Percentiles rank a stretch among this genome's conserved stretches.
Conservation (phyloP, 306 rosid species). For the Pyrus bretschneideri region DNA sequence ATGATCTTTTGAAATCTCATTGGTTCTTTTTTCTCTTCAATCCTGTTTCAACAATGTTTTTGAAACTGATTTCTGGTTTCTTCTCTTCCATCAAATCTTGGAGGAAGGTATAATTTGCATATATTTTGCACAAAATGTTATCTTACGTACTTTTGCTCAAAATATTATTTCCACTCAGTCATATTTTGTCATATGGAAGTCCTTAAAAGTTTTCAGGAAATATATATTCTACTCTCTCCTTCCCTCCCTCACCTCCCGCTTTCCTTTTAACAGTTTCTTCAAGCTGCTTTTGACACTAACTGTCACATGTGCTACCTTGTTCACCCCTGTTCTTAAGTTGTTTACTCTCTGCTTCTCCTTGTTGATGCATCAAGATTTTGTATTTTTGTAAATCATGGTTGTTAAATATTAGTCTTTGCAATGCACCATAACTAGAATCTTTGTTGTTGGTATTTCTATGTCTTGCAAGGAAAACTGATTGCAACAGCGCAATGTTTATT, state of each 20-base stretch:
- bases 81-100: neutral
- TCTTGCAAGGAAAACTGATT: neutral
- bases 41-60: neutral
- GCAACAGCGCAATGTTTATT: neutral
- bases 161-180: neutral
- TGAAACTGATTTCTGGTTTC: neutral
- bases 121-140: neutral
- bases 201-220: neutral
- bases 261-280: neutral
- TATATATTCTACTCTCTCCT: neutral
- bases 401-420: neutral
- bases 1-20: neutral
- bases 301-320: neutral
- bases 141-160: neutral
- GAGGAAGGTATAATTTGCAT: neutral
- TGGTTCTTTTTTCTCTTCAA: neutral
- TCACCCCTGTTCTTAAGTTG: neutral
- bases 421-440: neutral
- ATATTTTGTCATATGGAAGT: neutral
- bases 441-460: neutral
- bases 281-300: neutral
- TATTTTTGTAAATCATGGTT: neutral
- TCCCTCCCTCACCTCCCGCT: neutral
- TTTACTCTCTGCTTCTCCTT: neutral
- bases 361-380: neutral